phyloP scores from a whole-genome alignment of 805 yeast species.

The Monosporozyma siamensis region DNA sequence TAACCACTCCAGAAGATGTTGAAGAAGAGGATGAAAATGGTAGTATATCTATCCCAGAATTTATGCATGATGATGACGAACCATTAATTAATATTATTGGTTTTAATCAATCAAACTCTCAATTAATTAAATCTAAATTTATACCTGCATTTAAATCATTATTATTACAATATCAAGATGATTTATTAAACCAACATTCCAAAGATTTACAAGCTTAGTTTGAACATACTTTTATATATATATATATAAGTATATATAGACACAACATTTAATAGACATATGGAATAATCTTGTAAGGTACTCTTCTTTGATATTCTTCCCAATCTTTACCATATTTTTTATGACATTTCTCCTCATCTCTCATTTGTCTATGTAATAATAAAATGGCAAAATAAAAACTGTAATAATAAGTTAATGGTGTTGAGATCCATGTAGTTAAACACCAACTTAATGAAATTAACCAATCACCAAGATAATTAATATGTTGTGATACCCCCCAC shows the following conservation, averaged over 20 bases:
- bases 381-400: slow-evolving; percentile 73
- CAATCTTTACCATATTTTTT: slow-evolving; percentile 80
- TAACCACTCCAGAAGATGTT: slow-evolving; percentile 14
- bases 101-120: slow-evolving; percentile 32
- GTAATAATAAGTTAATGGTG: slow-evolving; percentile 82
- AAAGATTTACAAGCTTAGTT: slow-evolving; percentile 46
- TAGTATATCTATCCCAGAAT: slow-evolving; percentile 49
- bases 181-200: slow-evolving; percentile 52
- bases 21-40: slow-evolving; percentile 31
- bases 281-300: slow-evolving; percentile 88
- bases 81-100: slow-evolving; percentile 49
- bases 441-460: slow-evolving; percentile 88
- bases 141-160: slow-evolving; percentile 43
- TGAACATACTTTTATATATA: neutral
- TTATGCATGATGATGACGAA: slow-evolving; percentile 68
- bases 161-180: slow-evolving; percentile 52
- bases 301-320: slow-evolving; percentile 69
- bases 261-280: slow-evolving; percentile 50
- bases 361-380: slow-evolving; percentile 74
- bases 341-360: slow-evolving; percentile 89
- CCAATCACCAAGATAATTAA: slow-evolving; percentile 95
- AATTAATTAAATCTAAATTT: slow-evolving; percentile 36
- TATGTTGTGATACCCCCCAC: slow-evolving; percentile 93
- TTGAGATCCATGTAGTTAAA: slow-evolving; percentile 71
- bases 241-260: slow-evolving; percentile 5